Evolutionary conservation across 345 rosid genomes (phyloP).

Genomic region (Arabis hirsuta): DNA sequence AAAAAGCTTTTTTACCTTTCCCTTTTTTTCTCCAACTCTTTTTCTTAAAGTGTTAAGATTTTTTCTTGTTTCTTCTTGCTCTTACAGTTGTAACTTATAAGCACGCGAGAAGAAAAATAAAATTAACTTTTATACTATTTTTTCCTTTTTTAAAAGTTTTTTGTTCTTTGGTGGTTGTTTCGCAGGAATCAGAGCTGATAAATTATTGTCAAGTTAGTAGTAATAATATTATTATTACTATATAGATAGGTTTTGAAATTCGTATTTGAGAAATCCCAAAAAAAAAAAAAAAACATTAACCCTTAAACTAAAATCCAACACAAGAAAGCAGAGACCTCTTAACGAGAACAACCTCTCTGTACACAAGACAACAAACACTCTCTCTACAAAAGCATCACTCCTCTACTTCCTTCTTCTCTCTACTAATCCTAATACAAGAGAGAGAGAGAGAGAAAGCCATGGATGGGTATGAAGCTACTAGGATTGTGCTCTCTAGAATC

Average conservation of each 20-base stretch:
- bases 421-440: conserved; percentile 20
- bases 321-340: conserved; percentile 36
- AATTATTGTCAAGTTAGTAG: conserved; percentile 17
- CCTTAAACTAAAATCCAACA: conserved; percentile 38
- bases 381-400: conserved; percentile 46
- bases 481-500: conserved; percentile 82
- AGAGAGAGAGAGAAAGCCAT: conserved; percentile 42
- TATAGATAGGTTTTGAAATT: conserved; percentile 6
- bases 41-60: conserved; percentile 33
- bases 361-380: conserved; percentile 48
- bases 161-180: conserved; percentile 34
- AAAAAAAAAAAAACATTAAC: not conserved
- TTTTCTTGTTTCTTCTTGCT: conserved; percentile 41
- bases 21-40: conserved; percentile 34
- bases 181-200: conserved; percentile 57
- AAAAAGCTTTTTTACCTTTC: conserved; percentile 32
- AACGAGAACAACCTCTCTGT: conserved; percentile 46
- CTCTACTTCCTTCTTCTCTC: conserved; percentile 31
- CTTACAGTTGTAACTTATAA: conserved; percentile 4
- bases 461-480: conserved; percentile 94
- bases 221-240: not conserved
- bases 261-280: conserved; percentile 6
- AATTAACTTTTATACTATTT: conserved; percentile 36
- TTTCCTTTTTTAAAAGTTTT: conserved; percentile 9
- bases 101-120: conserved; percentile 52